Conservation (phyloP, 306 rosid species). For the Glycine latifolia region DNA sequence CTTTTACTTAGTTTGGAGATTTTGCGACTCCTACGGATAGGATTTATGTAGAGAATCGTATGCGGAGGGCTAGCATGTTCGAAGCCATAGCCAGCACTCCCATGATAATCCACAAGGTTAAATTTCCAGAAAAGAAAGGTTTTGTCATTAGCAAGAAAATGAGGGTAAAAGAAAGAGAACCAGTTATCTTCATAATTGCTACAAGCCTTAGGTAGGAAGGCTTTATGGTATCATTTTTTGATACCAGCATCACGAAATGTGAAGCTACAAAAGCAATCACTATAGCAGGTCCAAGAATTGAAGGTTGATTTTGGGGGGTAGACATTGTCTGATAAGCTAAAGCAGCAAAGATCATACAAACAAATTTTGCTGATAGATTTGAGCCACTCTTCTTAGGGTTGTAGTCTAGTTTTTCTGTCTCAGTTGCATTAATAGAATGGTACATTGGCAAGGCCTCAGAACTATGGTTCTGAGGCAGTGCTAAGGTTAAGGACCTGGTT, state of each 20-base stretch:
- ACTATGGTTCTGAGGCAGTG: background rate
- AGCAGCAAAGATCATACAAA: slow-evolving; percentile 18
- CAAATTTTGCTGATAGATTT: background rate
- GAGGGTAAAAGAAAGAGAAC: background rate
- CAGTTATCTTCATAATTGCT: background rate
- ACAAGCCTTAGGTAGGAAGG: slow-evolving; percentile 13
- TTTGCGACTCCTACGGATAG: slow-evolving; percentile 28
- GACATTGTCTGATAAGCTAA: slow-evolving; percentile 10
- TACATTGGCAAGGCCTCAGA: background rate
- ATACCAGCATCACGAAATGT: slow-evolving; percentile 17
- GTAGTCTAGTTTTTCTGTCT: background rate
- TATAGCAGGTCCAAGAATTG: slow-evolving; percentile 1
- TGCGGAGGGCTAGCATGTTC: background rate
- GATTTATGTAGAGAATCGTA: background rate
- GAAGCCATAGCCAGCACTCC: slow-evolving; percentile 9
- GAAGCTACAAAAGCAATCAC: slow-evolving; percentile 40
- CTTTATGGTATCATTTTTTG: background rate
- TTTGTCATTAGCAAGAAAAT: slow-evolving; percentile 3
- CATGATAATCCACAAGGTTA: slow-evolving; percentile 18
- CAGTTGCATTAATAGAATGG: background rate
- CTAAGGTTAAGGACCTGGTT: background rate
- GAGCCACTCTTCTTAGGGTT: background rate
- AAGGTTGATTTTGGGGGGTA: background rate
- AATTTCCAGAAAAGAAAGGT: slow-evolving; percentile 18
- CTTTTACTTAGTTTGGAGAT: slow-evolving; percentile 37